Evolutionary conservation across 2,329 filamentous ascomycete genomes (phyloP), one percentile per base, ranked within the genome.

Genomic region (Sporothrix mexicana): DNA sequence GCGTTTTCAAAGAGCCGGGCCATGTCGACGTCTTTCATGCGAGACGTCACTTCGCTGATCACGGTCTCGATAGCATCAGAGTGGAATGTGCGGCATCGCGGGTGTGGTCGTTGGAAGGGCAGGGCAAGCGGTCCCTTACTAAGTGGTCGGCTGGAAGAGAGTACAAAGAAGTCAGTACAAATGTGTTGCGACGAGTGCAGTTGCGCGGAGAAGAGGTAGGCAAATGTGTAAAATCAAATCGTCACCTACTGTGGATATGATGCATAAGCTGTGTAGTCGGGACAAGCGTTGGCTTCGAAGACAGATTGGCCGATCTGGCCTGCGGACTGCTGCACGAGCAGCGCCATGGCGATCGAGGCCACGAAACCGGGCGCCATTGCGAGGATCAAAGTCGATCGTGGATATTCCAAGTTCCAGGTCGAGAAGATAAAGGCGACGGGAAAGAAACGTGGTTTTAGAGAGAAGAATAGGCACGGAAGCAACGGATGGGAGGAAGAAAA

Each of bases 1-100:
- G 95, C 91, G 79, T 99, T 99, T 80, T 97, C 94, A 80, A 99
- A 99, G 12, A 99, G 85, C 36, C 95, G 90, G 3, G 95, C 95
- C 13, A 99, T 88, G 77, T 98, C 96, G 17, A 92, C 91, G 78
- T 98, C 92, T 73, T 91, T 87, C 83, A 99, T 92, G 70, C 89
- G 91, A 41, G 88, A 86, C 6, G 92, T 96, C 76, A 99, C 86
- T 77, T 98, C 90, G 43, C 89, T 81, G 75, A 99, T 98, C 69
- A 98, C 92, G 78, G 92, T 87, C 81, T 99, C 96, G 62, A 98
- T 97, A 3, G 92, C 87, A 30, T 92, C 88, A 0, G 95, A 98
- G 72, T 90, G 88, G 82, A 98, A 99, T 0, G 95, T 98, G 75
- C 96, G 93, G 81, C 96, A 99, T 80, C 89, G 88, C 72, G 85